Evolutionary conservation across 495 filamentous ascomycete genomes (phyloP), one percentile per base, ranked within the genome.

Genomic region (Neurospora terricola): DNA sequence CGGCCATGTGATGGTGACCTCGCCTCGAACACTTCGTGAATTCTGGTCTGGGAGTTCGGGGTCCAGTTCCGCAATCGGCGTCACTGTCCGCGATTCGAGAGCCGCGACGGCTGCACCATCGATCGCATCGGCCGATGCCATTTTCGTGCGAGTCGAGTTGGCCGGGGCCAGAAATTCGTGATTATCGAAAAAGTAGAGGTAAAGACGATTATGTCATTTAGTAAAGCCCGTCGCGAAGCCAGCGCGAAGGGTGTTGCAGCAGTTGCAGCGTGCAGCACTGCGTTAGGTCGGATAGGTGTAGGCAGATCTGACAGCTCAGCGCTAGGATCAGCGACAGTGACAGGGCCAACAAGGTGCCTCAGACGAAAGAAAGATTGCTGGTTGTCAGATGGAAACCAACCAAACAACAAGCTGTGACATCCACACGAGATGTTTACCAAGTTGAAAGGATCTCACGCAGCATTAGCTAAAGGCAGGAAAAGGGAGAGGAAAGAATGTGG

Each of bases 1-100:
- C 0, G 96, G 96, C 95, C 96, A 98, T 66, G 94, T 88, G 21
- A 99, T 89, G 6, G 92, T 93, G 40, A 97, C 90, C 2, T 93
- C 85, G 16, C 90, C 94, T 62, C 82, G 77, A 2, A 86, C 81
- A 16, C 76, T 77, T 38, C 80, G 77, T n/a, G 80, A 77, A 0
- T 75, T 38, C 14, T 76, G 80, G 8, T 85, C 78, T 2, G 76
- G 59, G 16, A 86, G 70, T n/a, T 82, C 80, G n/a, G 93, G 93
- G 11, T 83, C 81, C 70, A 96, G 86, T 76, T 91, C 83, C 38
- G 92, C 88, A 77, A 97, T 94, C 30, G 91, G 78, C 2, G 80
- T 82, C 21, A 66, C 39, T 2, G 69, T 54, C 27, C 54, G 72
- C 4, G 79, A 76, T 8, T 73, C 75, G 66, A 80, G 71, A 16